Base-by-base conservation (phyloP, 1,139 yeast species). In the Debaryomyces robertsiae region DNA sequence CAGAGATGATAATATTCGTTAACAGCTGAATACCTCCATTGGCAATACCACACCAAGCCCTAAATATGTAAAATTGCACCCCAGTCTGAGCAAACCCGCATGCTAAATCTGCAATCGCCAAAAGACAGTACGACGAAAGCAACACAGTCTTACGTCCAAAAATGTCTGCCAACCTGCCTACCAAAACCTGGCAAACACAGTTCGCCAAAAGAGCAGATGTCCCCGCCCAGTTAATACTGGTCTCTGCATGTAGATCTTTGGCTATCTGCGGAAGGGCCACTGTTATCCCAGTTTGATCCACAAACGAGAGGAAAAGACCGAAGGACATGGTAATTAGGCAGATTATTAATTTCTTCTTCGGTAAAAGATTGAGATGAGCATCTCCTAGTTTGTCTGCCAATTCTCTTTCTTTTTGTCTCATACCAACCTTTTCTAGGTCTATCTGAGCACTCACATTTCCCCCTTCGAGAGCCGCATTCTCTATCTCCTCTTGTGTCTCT, bases 161-260 rank as follows among this genome's bases (percentile, higher is more conserved):
- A 4, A 73, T 73, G 52, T 73, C 79, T 5, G 65, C 54, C 19
- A 73, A 49, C 35, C 77, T 54, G 3, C 78, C 78, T 42, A 69
- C 69, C 23, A 72, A 55, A 2, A 71, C 74, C 49, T 71, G 77
- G 49, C 72, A 70, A 18, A 69, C 74, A 23, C 72, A 63, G 42
- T 69, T 71, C 14, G 77, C 77, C 37, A 75, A 63, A 40, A 76
- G 55, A 4, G 72, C 55, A 10, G 81, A 67, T 3, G 79, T 73
- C 42, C 79, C 80, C 1, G 79, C 79, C 79, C 80, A 76, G 39
- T 75, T 70, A 41, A 71, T 70, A 19, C 22, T 19, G 28, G 58
- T 55, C 43, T 67, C 61, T 15, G 73, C 68, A 29, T 64, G 44
- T 36, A 71, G 55, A 36, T 67, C 73, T 34, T 58, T 54, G 13